Evolutionary conservation across 1,284 basidiomycete species (phyloP).

Genomic region (Trametes hirsuta): DNA sequence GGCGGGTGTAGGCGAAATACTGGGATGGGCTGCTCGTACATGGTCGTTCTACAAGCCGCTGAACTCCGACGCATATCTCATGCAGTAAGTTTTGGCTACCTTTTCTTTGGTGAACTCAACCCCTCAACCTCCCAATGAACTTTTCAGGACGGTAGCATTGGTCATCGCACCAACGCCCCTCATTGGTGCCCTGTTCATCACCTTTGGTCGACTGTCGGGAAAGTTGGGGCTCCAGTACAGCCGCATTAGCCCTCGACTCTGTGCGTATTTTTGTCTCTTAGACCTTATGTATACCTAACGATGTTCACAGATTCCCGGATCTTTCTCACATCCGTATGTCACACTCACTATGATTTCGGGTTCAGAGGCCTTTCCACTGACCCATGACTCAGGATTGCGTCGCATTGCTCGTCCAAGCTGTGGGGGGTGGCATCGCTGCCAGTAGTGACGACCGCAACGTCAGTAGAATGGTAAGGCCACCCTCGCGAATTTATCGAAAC

Average conservation of each 20-base stretch:
- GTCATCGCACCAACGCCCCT: conserved; percentile 51
- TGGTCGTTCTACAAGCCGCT: conserved; percentile 34
- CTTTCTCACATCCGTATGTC: conserved; percentile 38
- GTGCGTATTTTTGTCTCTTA: conserved; percentile 34
- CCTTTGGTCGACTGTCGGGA: conserved; percentile 44
- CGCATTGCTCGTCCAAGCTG: conserved; percentile 46
- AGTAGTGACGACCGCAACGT: not conserved
- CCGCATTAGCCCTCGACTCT: conserved; percentile 34
- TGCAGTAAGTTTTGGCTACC: conserved; percentile 34
- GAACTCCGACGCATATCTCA: conserved; percentile 27
- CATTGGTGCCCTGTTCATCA: conserved; percentile 50
- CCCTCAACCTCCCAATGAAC: conserved; percentile 17
- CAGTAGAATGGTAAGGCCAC: not conserved
- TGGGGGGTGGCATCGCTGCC: conserved; percentile 42
- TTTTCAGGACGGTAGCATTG: conserved; percentile 40
- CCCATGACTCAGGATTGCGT: conserved; percentile 36
- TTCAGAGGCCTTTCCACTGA: not conserved
- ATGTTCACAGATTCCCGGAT: conserved; percentile 37
- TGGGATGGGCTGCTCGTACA: conserved; percentile 46
- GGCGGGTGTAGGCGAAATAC: conserved; percentile 42
- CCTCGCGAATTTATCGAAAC: not conserved
- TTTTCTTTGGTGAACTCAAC: conserved; percentile 23
- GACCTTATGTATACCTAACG: not conserved
- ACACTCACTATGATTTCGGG: too few species aligned
- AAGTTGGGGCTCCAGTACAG: conserved; percentile 41